Conservation (phyloP, 2,329 filamentous ascomycete genomes). For the Fusarium neocosmosporiellum region DNA sequence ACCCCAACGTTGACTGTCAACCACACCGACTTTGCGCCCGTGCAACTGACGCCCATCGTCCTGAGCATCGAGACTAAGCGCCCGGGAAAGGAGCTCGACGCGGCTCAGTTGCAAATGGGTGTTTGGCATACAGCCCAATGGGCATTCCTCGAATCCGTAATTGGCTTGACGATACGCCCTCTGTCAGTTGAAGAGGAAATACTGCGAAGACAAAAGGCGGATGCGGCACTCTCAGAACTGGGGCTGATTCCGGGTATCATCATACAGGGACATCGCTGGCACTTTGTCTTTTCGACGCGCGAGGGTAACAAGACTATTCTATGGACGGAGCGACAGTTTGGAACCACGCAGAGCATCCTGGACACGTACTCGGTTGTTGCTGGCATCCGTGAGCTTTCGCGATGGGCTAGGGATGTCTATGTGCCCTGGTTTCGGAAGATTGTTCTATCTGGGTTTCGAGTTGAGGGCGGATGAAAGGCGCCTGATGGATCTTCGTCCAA, state of each 20-base stretch:
- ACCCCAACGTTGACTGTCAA: conserved; percentile 25
- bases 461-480: not conserved
- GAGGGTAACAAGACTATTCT: conserved; percentile 22
- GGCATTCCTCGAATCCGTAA: conserved; percentile 12
- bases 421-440: conserved; percentile 27
- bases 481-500: not conserved
- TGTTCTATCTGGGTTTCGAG: conserved; percentile 1
- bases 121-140: conserved; percentile 32
- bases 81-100: conserved; percentile 15
- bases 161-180: not conserved
- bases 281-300: conserved; percentile 34
- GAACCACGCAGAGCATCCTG: conserved; percentile 24
- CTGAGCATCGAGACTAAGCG: conserved; percentile 33
- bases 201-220: not conserved
- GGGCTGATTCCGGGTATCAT: conserved; percentile 36
- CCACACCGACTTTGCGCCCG: conserved; percentile 22
- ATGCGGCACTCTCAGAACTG: not conserved
- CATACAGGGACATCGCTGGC: conserved; percentile 32
- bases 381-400: conserved; percentile 21
- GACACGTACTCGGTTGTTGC: conserved; percentile 31
- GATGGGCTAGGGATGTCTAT: conserved; percentile 28
- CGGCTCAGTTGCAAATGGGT: conserved; percentile 24
- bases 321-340: conserved; percentile 32
- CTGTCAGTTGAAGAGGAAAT: conserved; percentile 2
- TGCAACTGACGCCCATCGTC: conserved; percentile 20